Evolutionary conservation across 352 stramenopile genomes (phyloP).

Genomic region (Phytophthora chlamydospora): DNA sequence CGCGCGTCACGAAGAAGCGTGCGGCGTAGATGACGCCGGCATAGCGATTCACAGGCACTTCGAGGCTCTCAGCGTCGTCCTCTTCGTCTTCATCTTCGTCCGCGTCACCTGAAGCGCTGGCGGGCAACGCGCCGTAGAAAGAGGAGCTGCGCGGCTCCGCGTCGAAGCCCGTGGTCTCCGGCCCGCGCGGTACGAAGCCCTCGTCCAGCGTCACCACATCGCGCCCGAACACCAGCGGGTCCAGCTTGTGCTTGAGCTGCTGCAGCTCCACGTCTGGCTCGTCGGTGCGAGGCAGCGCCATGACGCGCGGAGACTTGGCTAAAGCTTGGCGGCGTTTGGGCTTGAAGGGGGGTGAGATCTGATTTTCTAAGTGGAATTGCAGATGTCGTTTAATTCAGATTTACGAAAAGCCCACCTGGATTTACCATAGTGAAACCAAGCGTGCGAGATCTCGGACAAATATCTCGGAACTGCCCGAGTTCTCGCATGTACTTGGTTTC

Average conservation of each 20-base stretch:
- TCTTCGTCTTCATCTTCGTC: conserved; percentile 59
- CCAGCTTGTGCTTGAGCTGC: conserved; percentile 65
- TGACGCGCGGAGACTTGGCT: background rate
- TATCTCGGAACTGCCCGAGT: too few species aligned
- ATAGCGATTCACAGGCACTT: conserved; percentile 71
- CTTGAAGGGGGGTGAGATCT: conserved; percentile 22
- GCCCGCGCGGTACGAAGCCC: conserved; percentile 69
- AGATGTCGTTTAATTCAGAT: too few species aligned
- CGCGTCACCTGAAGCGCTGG: conserved; percentile 8
- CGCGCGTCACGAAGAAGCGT: conserved; percentile 86
- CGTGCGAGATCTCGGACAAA: too few species aligned
- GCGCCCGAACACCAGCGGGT: conserved; percentile 58
- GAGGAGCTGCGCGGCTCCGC: conserved; percentile 41
- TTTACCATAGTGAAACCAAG: too few species aligned
- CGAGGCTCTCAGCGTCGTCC: conserved; percentile 47
- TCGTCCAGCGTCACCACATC: conserved; percentile 63
- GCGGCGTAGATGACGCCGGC: conserved; percentile 84
- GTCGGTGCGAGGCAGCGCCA: conserved; percentile 38
- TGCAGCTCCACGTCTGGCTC: conserved; percentile 60
- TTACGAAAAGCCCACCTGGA: too few species aligned
- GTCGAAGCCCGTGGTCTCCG: conserved; percentile 69
- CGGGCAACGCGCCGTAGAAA: conserved; percentile 39
- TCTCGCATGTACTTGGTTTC: too few species aligned
- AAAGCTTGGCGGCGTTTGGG: conserved; percentile 7
- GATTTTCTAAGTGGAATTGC: conserved; percentile 24